Conservation (phyloP, 1,284 basidiomycete genomes). For the Irpex lacteus region DNA sequence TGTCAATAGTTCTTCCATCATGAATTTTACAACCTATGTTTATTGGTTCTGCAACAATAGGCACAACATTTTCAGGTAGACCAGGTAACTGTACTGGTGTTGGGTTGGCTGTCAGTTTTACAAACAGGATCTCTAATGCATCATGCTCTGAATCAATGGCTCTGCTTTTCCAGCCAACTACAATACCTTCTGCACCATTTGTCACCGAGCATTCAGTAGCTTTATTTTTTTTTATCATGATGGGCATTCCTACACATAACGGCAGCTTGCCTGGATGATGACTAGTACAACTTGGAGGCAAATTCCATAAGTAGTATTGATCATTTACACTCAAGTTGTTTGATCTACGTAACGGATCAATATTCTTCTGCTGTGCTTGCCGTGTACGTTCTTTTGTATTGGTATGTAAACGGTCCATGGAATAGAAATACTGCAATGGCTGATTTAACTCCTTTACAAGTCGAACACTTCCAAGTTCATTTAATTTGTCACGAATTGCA, state of each 20-base stretch:
- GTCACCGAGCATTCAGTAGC: slow-evolving; percentile 38
- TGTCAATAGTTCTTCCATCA: slow-evolving; percentile 17
- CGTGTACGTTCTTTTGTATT: too few species aligned
- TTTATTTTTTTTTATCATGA: slow-evolving; percentile 35
- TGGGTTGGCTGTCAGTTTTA: slow-evolving; percentile 22
- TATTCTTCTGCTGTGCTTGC: too few species aligned
- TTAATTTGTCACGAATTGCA: slow-evolving; percentile 30
- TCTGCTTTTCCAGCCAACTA: slow-evolving; percentile 29
- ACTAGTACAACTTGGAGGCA: slow-evolving; percentile 17
- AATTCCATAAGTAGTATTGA: slow-evolving; percentile 29
- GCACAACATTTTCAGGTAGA: slow-evolving; percentile 43
- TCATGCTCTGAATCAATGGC: slow-evolving; percentile 13
- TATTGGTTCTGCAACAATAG: slow-evolving; percentile 20
- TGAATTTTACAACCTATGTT: slow-evolving; percentile 20
- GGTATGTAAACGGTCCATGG: too few species aligned
- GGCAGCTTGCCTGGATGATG: slow-evolving; percentile 28
- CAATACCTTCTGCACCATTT: slow-evolving; percentile 37
- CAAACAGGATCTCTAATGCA: slow-evolving; percentile 33
- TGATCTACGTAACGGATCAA: neutral
- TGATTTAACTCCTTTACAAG: too few species aligned
- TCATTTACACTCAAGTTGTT: slow-evolving; percentile 9
- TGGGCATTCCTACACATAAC: slow-evolving; percentile 37
- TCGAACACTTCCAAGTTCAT: too few species aligned
- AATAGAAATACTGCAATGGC: too few species aligned
- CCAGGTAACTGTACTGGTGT: slow-evolving; percentile 22